These are phyloP conservation scores for Citrus sp. DNA, from an alignment of 345 rosid genomes.

Conservation along the genomic window DNA sequence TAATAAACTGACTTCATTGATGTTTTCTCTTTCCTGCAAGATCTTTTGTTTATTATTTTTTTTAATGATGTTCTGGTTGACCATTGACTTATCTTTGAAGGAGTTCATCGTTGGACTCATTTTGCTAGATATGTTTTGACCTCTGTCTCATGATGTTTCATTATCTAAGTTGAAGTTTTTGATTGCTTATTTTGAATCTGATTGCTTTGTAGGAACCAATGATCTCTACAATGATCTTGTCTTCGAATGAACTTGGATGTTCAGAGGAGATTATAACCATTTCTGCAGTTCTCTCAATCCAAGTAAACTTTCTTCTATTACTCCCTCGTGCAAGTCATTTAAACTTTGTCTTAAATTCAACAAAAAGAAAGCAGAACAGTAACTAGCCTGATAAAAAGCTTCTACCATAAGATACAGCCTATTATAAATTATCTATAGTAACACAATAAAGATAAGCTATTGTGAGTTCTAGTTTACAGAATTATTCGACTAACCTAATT, in stretches of 20 bases:
- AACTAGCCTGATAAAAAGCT: background rate
- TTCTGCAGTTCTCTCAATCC: conserved; percentile 85
- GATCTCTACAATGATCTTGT: conserved; percentile 90
- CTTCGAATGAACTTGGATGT: conserved; percentile 88
- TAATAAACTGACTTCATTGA: background rate
- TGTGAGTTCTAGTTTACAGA: background rate
- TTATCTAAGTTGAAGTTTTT: background rate
- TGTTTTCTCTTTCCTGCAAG: background rate
- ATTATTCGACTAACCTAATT: background rate
- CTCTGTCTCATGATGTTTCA: background rate
- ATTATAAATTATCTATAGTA: background rate
- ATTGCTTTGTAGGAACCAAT: conserved; percentile 68
- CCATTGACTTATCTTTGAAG: background rate
- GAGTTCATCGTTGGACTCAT: background rate
- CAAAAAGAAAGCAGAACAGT: background rate
- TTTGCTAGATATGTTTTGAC: background rate
- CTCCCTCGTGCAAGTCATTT: background rate
- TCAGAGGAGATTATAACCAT: conserved; percentile 83
- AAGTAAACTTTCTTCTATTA: conserved; percentile 37
- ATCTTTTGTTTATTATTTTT: background rate
- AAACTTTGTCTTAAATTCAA: background rate
- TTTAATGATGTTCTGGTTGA: background rate
- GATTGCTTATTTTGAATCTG: background rate
- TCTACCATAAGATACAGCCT: background rate
- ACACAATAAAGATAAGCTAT: background rate